A percentile compares a stretch with the other conserved stretches of the same genome.
phyloP scores from a whole-genome alignment of 2,329 filamentous ascomycete genomes.

The Phaeomoniella chlamydospora region DNA sequence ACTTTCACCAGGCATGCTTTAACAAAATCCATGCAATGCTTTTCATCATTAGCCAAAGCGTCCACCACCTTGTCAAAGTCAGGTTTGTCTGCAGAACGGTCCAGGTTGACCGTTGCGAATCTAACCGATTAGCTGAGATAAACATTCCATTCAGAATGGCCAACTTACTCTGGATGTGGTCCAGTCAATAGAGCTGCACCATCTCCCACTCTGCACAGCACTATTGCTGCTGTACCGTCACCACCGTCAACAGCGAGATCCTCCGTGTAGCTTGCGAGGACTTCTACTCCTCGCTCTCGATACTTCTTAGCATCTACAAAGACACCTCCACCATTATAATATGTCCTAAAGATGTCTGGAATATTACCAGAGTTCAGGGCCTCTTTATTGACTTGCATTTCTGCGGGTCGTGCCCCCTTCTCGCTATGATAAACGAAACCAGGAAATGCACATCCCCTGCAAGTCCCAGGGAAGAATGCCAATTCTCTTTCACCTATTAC shows the following conservation, averaged over 20 bases:
- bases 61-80: conserved; percentile 58
- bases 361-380: conserved; percentile 39
- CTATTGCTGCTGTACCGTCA: conserved; percentile 58
- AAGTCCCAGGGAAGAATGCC: conserved; percentile 74
- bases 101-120: conserved; percentile 68
- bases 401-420: conserved; percentile 59
- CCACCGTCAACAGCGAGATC: conserved; percentile 64
- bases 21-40: conserved; percentile 57
- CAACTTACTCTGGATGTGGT: conserved; percentile 74
- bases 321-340: conserved; percentile 89
- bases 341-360: conserved; percentile 53
- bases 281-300: conserved; percentile 52
- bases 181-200: conserved; percentile 71
- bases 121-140: conserved; percentile 30
- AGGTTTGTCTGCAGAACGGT: conserved; percentile 49
- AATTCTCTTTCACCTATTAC: conserved; percentile 77
- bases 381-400: conserved; percentile 48
- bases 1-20: conserved; percentile 68
- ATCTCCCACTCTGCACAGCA: conserved; percentile 71
- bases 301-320: conserved; percentile 66
- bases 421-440: conserved; percentile 90
- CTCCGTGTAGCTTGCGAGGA: conserved; percentile 68
- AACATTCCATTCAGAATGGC: conserved; percentile 6
- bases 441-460: conserved; percentile 71
- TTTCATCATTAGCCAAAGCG: conserved; percentile 53